phyloP scores from a whole-genome alignment of 2,329 filamentous ascomycete genomes.

The Fusarium phyllophilum region DNA sequence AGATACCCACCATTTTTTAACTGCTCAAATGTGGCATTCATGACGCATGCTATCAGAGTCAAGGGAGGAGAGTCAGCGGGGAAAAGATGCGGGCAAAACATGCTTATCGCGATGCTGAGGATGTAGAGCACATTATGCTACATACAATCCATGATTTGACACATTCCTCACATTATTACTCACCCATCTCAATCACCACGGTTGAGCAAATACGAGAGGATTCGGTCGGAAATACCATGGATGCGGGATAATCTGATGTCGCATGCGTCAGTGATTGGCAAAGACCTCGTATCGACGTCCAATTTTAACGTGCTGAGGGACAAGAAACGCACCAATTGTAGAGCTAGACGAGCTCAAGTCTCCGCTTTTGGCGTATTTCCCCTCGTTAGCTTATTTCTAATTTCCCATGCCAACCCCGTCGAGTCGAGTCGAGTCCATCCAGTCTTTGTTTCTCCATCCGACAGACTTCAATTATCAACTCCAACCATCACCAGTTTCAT shows the following conservation, averaged over 20 bases:
- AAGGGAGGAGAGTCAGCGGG: not conserved
- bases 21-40: not conserved
- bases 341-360: not conserved
- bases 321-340: not conserved
- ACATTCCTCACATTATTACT: not conserved
- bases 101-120: not conserved
- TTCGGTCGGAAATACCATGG: not conserved
- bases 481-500: not conserved
- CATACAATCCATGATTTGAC: not conserved
- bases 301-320: not conserved
- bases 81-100: not conserved
- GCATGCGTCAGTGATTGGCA: not conserved
- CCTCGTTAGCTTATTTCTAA: conserved; percentile 8
- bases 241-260: not conserved
- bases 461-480: not conserved
- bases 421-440: not conserved
- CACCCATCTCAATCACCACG: not conserved
- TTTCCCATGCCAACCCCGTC: conserved; percentile 1
- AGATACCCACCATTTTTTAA: not conserved
- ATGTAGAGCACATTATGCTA: not conserved
- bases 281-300: not conserved
- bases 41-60: not conserved
- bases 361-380: not conserved
- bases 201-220: not conserved
- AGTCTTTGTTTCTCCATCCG: not conserved